Evolutionary conservation across 257 asterid genomes (phyloP), one percentile per base, ranked within the genome.

Genomic region (Oldenlandia corymbosa): DNA sequence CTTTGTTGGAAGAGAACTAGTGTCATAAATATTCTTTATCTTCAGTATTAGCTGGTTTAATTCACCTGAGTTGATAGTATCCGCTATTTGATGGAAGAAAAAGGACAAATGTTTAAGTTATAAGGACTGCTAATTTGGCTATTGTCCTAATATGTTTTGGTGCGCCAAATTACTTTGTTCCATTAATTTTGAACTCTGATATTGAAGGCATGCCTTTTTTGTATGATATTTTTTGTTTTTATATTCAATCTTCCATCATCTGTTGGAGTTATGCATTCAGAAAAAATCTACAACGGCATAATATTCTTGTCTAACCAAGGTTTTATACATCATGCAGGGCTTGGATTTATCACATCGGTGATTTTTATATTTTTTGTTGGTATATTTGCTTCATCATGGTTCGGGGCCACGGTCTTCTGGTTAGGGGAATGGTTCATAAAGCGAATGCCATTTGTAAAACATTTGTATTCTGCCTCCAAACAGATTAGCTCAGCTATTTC

Each of bases 401-500:
- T 90, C 79, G 97, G 97, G 59, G 71, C 92, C 57, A 90, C 97
- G 18, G 90, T 90, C 56, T 90, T 87, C 85, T 85, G 84, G 92
- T 53, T 90, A 37, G 97, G 97, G 57, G 97, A 90, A 75, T 90
- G 88, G 91, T 83, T 90, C 78, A 90, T 90, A 67, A 85, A 87
- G 75, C 75, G 90, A 63, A 90, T 90, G 97, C 97, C 97, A 58
- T 90, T 90, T 63, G 80, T 90, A 50, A 85, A 70, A 67, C 95
- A 90, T 79, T 64, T 90, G 65, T 87, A 90, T 60, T 87, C 95
- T 49, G 97, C 97, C 37, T 90, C 97, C 34, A 87, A 90, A 77
- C 95, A 87, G 76, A 90, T 90, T 54, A 87, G 95, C 73, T 82
- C 95, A 76, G 95, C 97, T 65, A 72, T 90, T 68, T 87, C 97